Base-by-base conservation (phyloP, 768 basidiomycete species). In the Mycena polygramma region DNA sequence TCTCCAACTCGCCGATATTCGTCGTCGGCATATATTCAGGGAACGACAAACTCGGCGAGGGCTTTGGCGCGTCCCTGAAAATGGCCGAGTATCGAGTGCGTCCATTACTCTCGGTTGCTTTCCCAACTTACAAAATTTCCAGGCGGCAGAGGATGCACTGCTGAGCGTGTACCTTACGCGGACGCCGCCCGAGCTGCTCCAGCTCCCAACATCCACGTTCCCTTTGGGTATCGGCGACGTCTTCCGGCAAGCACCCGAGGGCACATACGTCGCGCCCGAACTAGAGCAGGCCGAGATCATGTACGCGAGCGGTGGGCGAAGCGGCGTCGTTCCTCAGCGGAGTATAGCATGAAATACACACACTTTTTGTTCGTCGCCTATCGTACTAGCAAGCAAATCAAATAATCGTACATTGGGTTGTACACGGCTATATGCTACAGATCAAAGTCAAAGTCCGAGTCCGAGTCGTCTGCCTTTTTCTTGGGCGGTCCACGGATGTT, bases 1-100 rank as follows among this genome's bases (percentile, higher is more conserved):
- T 90, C 73, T 93, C 95, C 1, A 94, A 94, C 74, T 92, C 95
- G 4, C 97, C 98, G 1, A 87, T 97, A 46, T 99, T 93, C 79
- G 93, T 98, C n/a, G 92, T 97, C n/a, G 98, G 96, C 20, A 92
- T 98, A 68, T 99, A 89, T 79, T 94, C 91, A 26, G 95, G 91
- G 48, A 85, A 81, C 67, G 94, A 89, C 78, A 89, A 98, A 80
- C 88, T 99, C 2, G 95, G 97, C 7, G 97, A 99, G 81, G 96
- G 97, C 17, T 95, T 97, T 77, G 98, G 98, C 61, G 92, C 90
- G 73, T 96, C 94, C 4, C 82, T 98, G 63, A 91, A 89, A 79
- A 99, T 99, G 97, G 96, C 96, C 19, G 96, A 98, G 81, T 97
- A 89, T 82, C 86, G 97, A 66, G 96, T 95, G 80, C 24, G 35